phyloP scores from a whole-genome alignment of 768 basidiomycete species.

The Gloeopeniophorella convolvens region DNA sequence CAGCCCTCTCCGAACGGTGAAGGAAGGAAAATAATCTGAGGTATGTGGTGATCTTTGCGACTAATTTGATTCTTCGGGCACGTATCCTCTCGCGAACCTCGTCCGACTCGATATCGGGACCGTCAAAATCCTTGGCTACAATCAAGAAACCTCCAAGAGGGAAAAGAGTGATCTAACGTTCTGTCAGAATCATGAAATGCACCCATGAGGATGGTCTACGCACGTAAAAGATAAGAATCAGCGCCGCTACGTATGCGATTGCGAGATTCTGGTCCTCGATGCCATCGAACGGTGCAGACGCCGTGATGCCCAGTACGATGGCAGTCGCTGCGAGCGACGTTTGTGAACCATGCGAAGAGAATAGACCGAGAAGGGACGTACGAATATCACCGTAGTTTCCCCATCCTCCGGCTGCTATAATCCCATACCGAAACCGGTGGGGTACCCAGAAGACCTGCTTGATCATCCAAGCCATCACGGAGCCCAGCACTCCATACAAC shows the following conservation, averaged over 20 bases:
- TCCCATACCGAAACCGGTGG: slow-evolving; percentile 63
- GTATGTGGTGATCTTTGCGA: not conserved
- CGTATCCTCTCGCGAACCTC: slow-evolving; percentile 44
- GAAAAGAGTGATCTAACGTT: slow-evolving; percentile 51
- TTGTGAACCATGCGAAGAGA: not conserved
- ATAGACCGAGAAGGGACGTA: slow-evolving; percentile 29
- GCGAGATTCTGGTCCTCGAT: slow-evolving; percentile 49
- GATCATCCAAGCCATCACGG: slow-evolving; percentile 47
- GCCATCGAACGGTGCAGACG: slow-evolving; percentile 52
- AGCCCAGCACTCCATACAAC: slow-evolving; percentile 51
- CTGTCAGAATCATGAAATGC: not conserved
- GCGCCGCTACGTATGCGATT: slow-evolving; percentile 58
- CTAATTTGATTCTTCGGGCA: slow-evolving; percentile 30
- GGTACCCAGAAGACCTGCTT: slow-evolving; percentile 69
- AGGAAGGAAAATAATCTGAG: not conserved
- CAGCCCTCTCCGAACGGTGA: not conserved
- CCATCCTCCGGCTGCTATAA: slow-evolving; percentile 63
- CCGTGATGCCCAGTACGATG: slow-evolving; percentile 56
- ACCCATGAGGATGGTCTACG: slow-evolving; percentile 19
- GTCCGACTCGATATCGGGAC: slow-evolving; percentile 53
- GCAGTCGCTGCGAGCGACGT: slow-evolving; percentile 42
- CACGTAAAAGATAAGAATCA: slow-evolving; percentile 55
- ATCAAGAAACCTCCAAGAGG: slow-evolving; percentile 51
- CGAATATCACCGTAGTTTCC: slow-evolving; percentile 65
- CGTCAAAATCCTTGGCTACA: slow-evolving; percentile 55